phyloP scores from a whole-genome alignment of 495 filamentous ascomycete species.

The Hypoxylon lenormandii region DNA sequence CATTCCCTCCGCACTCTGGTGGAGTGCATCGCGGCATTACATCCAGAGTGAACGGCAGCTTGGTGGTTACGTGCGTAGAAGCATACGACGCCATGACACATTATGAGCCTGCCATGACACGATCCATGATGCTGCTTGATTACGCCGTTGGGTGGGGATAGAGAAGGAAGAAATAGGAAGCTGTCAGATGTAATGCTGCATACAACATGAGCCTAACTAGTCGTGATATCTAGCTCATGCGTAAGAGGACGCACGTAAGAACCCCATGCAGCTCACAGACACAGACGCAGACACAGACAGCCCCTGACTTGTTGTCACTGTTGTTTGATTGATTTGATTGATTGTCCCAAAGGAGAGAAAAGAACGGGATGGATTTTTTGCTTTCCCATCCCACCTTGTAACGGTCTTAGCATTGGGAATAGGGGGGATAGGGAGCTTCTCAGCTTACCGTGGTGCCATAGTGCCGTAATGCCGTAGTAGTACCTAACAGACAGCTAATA shows the following conservation, averaged over 20 bases:
- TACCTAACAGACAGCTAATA: too few relatives aligned
- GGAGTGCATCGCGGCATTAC: not conserved
- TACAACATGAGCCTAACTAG: not conserved
- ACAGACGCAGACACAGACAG: too few relatives aligned
- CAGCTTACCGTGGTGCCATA: too few relatives aligned
- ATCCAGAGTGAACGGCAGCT: not conserved
- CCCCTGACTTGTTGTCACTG: too few relatives aligned
- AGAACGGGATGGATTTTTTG: not conserved
- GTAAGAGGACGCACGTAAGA: slow-evolving; percentile 6
- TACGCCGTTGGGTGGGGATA: too few relatives aligned
- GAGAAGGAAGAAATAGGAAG: not conserved
- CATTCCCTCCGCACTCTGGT: not conserved
- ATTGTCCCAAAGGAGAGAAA: too few relatives aligned
- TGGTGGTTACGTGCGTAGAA: not conserved
- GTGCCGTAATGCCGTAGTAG: too few relatives aligned
- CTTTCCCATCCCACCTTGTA: not conserved
- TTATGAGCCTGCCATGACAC: not conserved
- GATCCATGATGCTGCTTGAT: not conserved
- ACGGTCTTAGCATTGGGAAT: not conserved
- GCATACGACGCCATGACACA: slow-evolving; percentile 7
- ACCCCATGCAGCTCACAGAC: slow-evolving; percentile 12
- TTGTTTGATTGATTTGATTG: too few relatives aligned
- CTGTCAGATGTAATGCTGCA: not conserved
- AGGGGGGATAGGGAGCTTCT: too few relatives aligned
- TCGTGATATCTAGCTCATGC: too few relatives aligned